Conservation (phyloP, 1,284 basidiomycete species). For the Erythrobasidium hasegawianum region DNA sequence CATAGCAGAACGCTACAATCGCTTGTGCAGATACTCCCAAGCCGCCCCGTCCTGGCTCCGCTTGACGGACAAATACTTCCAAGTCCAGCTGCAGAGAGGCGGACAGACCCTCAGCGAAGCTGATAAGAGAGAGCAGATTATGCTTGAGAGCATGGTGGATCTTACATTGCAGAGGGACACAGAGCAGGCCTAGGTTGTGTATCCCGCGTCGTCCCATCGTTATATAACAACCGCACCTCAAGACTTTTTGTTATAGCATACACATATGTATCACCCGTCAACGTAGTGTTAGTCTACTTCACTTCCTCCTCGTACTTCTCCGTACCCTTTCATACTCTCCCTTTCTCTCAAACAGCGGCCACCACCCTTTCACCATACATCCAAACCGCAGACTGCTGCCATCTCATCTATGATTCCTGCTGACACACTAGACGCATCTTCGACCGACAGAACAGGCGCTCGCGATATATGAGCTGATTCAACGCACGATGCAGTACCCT, state of each 20-base stretch:
- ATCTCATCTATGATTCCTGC: too few relatives aligned
- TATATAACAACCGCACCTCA: neutral
- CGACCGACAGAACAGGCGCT: too few relatives aligned
- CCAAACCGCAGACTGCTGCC: too few relatives aligned
- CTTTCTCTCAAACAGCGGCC: too few relatives aligned
- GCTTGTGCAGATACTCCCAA: neutral
- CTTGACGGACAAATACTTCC: slow-evolving; percentile 20
- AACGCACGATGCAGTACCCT: too few relatives aligned
- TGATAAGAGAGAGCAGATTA: neutral
- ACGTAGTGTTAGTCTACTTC: neutral
- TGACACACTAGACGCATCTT: too few relatives aligned
- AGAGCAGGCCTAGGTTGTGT: neutral
- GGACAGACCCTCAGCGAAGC: slow-evolving; percentile 9
- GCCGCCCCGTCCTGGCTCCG: neutral
- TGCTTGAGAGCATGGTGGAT: slow-evolving; percentile 4
- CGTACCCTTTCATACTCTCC: neutral
- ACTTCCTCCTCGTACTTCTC: neutral
- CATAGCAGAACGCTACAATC: neutral
- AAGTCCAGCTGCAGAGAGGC: slow-evolving; percentile 13
- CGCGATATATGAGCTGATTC: too few relatives aligned
- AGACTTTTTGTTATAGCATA: neutral
- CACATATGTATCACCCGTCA: too few relatives aligned
- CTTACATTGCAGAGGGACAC: neutral
- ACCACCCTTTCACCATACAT: too few relatives aligned
- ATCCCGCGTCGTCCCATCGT: neutral